Base-by-base conservation (phyloP, 768 basidiomycete genomes). In the Pulveroboletus sp. region DNA sequence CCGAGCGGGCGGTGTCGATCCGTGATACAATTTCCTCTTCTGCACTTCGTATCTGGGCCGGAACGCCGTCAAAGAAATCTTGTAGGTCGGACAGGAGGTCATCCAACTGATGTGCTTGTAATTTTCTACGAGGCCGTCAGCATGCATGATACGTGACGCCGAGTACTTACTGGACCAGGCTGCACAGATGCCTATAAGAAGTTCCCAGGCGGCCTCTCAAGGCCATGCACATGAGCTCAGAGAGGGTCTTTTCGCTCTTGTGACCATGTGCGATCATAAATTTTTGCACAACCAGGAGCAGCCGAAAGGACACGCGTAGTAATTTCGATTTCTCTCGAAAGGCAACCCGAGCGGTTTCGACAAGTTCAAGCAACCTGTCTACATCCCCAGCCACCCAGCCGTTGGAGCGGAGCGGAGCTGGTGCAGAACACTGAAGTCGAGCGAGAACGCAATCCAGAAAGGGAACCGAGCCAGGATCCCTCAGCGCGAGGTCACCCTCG, bases 251-350 rank as follows among this genome's bases (percentile, higher is more conserved):
- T 42, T 67, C 62, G 21, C 63, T 67, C 54, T 70, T 77, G 54
- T 76, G 72, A 7, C 77, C 80, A 20, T 73, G 62, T 4, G 62
- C 55, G 16, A 64, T 52, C 61, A 84, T 69, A 33, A 78, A 75
- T 5, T 55, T 51, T 40, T 78, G 76, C 0, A 83, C 60, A 1
- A 67, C 55, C 10, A 68, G 60, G 43, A 84, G 58, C 16, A 85
- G 43, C 16, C 68, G 64, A 52, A 83, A 80, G 7, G 74, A 79
- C 2, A 82, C 55, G 2, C 78, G 75, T 35, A 80, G 50, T 17
- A 62, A 49, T 19, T 63, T 63, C 7, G 65, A 62, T 13, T 56
- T 62, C 42, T 47, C 48, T n/a, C 54, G 64, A 44, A 80, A 73
- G 4, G 58, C 47, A 2, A 34, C 27, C 3, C 77, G 75, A 6